Percentiles rank a stretch among this genome's conserved stretches.
phyloP scores from a whole-genome alignment of 441 rosid species.

The Arabidopsis lyrata region DNA sequence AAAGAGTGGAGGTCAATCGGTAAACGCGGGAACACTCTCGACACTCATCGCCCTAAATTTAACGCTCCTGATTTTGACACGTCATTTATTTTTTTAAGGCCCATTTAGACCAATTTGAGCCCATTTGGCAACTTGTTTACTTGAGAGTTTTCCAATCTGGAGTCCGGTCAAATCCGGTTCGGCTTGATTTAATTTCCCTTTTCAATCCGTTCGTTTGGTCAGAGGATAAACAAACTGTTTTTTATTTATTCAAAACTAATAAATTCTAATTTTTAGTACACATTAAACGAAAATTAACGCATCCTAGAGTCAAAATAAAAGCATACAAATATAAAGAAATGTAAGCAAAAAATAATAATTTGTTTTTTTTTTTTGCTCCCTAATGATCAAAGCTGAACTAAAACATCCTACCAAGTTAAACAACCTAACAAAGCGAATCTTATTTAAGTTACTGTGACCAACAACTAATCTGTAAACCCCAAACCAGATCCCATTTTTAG shows the following conservation, averaged over 20 bases:
- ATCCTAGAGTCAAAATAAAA: constrained; percentile 35
- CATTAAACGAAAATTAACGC: constrained; percentile 28
- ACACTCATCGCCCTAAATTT: constrained; percentile 19
- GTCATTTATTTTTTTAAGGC: not conserved
- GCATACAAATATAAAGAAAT: constrained; percentile 24
- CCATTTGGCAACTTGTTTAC: no score
- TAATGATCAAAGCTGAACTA: constrained; percentile 43
- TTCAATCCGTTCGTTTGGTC: constrained; percentile 2
- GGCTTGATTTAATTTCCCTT: not conserved
- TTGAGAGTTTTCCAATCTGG: not conserved
- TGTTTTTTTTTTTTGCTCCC: constrained; percentile 3
- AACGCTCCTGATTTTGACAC: constrained; percentile 30
- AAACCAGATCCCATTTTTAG: constrained; percentile 22
- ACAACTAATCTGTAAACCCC: constrained; percentile 38
- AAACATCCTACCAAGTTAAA: constrained; percentile 42
- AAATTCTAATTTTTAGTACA: constrained; percentile 17
- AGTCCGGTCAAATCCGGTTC: not conserved
- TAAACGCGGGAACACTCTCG: constrained; percentile 40
- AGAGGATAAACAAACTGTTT: constrained; percentile 11
- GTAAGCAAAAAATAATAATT: constrained; percentile 24
- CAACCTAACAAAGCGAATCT: constrained; percentile 38
- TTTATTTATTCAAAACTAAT: constrained; percentile 24
- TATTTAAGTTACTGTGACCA: constrained; percentile 42
- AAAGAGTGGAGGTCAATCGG: not conserved
- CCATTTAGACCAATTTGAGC: not conserved